Evolutionary conservation across 768 basidiomycete genomes (phyloP).

Genomic region (Lentinula detonsa): DNA sequence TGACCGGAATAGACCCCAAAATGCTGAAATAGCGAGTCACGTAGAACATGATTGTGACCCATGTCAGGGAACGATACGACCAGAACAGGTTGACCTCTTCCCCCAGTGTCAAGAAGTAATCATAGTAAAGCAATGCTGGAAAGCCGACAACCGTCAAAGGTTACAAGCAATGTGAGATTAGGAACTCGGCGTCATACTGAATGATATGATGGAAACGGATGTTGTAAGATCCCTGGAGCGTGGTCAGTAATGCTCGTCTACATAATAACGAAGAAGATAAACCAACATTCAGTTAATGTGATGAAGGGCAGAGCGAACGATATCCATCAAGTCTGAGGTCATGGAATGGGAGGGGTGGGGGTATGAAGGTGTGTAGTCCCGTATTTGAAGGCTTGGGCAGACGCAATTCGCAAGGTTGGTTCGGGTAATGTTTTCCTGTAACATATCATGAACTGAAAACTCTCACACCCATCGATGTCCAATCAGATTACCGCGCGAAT

Average conservation of each 20-base stretch:
- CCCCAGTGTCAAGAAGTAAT: constrained; percentile 33
- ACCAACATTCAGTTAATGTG: not conserved
- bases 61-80: constrained; percentile 17
- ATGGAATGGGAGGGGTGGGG: not conserved
- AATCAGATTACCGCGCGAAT: not conserved
- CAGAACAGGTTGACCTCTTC: constrained; percentile 32
- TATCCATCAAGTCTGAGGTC: not conserved
- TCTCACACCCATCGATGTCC: not conserved
- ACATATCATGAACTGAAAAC: not conserved
- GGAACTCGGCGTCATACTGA: not conserved
- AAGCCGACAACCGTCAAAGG: not conserved
- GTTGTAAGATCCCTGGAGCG: not conserved
- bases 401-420: not conserved
- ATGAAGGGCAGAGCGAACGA: not conserved
- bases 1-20: constrained; percentile 22
- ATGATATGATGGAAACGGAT: not conserved
- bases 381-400: not conserved
- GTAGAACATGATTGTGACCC: constrained; percentile 24
- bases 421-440: not conserved
- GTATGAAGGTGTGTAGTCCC: not conserved
- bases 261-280: not conserved
- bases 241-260: not conserved
- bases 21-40: constrained; percentile 28
- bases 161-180: not conserved
- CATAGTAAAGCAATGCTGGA: constrained; percentile 18